phyloP scores from a whole-genome alignment of 305 asterid genomes.

The Vinca major region DNA sequence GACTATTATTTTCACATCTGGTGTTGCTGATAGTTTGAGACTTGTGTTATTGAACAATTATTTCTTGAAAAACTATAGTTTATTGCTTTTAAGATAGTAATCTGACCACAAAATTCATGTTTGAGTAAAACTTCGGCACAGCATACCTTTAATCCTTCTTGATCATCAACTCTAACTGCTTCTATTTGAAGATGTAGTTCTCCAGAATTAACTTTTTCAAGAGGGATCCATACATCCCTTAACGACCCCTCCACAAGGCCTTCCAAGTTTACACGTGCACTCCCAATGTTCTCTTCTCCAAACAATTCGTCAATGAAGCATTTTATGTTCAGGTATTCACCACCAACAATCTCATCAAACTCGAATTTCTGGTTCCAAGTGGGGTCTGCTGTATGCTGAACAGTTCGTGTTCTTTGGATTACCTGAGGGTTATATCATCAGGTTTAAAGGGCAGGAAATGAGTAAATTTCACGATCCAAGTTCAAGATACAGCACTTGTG shows the following conservation, averaged over 20 bases:
- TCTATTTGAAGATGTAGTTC: conserved; percentile 84
- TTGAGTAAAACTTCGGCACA: background rate
- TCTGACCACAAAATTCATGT: background rate
- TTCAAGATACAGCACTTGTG: background rate
- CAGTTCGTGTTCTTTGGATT: conserved; percentile 52
- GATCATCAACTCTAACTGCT: conserved; percentile 48
- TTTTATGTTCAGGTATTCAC: conserved; percentile 76
- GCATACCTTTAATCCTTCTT: conserved; percentile 54
- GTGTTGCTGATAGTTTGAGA: too few species aligned
- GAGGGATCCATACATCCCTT: conserved; percentile 81
- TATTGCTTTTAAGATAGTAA: too few species aligned
- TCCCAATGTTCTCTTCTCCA: conserved; percentile 81
- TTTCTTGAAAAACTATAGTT: too few species aligned
- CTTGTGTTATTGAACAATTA: too few species aligned
- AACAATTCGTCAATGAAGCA: conserved; percentile 73
- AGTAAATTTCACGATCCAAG: background rate
- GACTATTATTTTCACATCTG: too few species aligned
- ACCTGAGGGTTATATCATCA: conserved; percentile 32
- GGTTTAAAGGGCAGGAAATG: background rate
- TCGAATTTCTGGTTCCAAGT: conserved; percentile 87
- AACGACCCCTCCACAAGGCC: conserved; percentile 74
- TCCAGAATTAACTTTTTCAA: conserved; percentile 84
- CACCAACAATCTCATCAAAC: conserved; percentile 81
- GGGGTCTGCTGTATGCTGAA: conserved; percentile 56
- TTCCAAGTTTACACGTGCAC: conserved; percentile 90